Conservation (phyloP, 805 yeast species). For the Myxozyma vanderwaltii region DNA sequence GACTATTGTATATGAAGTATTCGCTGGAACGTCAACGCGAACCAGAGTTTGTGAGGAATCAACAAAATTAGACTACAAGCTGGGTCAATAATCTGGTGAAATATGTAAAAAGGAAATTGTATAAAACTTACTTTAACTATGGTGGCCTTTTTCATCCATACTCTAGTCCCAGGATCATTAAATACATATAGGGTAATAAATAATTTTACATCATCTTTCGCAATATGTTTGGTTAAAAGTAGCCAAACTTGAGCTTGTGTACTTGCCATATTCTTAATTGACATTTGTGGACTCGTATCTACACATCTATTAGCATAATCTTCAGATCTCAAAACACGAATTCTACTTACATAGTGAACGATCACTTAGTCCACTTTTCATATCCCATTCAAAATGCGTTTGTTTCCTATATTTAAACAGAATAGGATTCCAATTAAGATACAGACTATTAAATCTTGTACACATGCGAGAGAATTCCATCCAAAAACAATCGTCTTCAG, state of each 20-base stretch:
- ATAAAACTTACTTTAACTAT: slow-evolving; percentile 8
- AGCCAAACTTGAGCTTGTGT: slow-evolving; percentile 17
- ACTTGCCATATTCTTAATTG: slow-evolving; percentile 5
- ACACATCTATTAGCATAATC: background rate
- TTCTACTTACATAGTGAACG: slow-evolving; percentile 10
- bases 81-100: too few relatives aligned
- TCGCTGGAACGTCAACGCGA: slow-evolving; percentile 19
- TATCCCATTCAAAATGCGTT: slow-evolving; percentile 23
- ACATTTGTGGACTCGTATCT: slow-evolving; percentile 27
- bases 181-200: slow-evolving; percentile 22
- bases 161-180: slow-evolving; percentile 14
- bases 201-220: slow-evolving; percentile 3
- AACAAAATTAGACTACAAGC: slow-evolving; percentile 13
- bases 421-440: slow-evolving; percentile 66
- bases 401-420: slow-evolving; percentile 17
- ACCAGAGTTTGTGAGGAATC: slow-evolving; percentile 25
- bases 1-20: slow-evolving; percentile 17
- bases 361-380: slow-evolving; percentile 1
- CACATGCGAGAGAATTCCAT: slow-evolving; percentile 42
- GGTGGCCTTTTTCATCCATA: slow-evolving; percentile 9
- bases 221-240: slow-evolving; percentile 20
- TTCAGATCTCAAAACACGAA: background rate
- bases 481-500: slow-evolving; percentile 34
- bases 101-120: too few relatives aligned
- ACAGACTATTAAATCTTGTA: slow-evolving; percentile 53